Conservation (phyloP, 768 basidiomycete species). For the Agaricus blazei region DNA sequence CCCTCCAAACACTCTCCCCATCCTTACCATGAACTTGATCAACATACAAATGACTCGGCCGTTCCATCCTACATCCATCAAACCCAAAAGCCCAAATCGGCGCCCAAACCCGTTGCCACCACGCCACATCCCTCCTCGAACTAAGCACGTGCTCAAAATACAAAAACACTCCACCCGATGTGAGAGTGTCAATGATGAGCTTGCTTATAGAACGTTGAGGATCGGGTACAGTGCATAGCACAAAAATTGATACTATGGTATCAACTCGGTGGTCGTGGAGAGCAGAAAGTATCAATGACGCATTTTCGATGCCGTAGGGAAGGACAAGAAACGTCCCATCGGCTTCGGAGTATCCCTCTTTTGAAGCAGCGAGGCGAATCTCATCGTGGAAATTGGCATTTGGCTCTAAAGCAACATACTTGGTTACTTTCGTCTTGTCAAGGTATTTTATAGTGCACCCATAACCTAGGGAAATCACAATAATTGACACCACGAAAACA, state of each 20-base stretch:
- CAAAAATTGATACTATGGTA: slow-evolving; percentile 60
- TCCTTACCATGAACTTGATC: slow-evolving; percentile 23
- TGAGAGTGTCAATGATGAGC: slow-evolving; percentile 49
- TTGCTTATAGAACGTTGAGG: slow-evolving; percentile 42
- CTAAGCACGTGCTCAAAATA: slow-evolving; percentile 71
- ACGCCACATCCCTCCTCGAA: slow-evolving; percentile 44
- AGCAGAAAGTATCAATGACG: slow-evolving; percentile 36
- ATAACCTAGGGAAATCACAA: slow-evolving; percentile 33
- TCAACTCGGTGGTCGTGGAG: slow-evolving; percentile 35
- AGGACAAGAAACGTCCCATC: slow-evolving; percentile 54
- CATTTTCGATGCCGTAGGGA: slow-evolving; percentile 61
- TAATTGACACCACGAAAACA: not conserved
- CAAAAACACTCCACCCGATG: slow-evolving; percentile 58
- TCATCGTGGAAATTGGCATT: slow-evolving; percentile 57
- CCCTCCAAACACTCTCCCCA: slow-evolving; percentile 42
- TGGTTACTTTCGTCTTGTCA: slow-evolving; percentile 45
- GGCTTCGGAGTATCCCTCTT: slow-evolving; percentile 47
- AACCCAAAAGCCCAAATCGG: slow-evolving; percentile 58
- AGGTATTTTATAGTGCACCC: slow-evolving; percentile 65
- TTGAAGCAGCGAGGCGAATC: slow-evolving; percentile 44
- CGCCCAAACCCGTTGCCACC: slow-evolving; percentile 75
- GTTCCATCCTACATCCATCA: slow-evolving; percentile 62
- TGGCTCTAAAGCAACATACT: slow-evolving; percentile 71
- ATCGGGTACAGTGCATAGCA: slow-evolving; percentile 59
- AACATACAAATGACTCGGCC: slow-evolving; percentile 48